Base-by-base conservation (phyloP, 257 asterid genomes). In the Penstemon barbatus region DNA sequence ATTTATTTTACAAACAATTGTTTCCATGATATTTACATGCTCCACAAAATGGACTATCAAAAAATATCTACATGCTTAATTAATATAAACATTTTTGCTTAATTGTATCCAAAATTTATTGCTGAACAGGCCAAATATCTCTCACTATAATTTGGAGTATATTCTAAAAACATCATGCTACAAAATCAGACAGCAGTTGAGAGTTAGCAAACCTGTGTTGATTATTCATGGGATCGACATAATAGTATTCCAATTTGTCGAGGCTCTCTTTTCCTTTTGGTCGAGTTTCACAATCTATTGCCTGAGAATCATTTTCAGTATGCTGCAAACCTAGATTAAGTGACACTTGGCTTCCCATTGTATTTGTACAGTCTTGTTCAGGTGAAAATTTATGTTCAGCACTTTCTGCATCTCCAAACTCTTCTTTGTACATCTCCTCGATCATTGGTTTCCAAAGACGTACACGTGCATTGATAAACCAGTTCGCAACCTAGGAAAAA, bases 381-480 rank as follows among this genome's bases (percentile, higher is more conserved):
- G 84, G 86, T 13, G 91, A 85, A 57, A 75, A 74, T 74, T 75
- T 75, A 1, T 77, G 70, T 10, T 82, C 86, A 10, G 77, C 2
- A 25, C 33, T 77, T 71, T 81, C 95, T 37, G 87, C 71, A 50
- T 80, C 78, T 19, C 84, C 86, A 52, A 89, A 84, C 65, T 89
- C 95, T 25, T 89, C 96, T 82, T 87, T 89, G 84, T 89, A 87
- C 84, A 89, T 89, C 19, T 87, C 95, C 71, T 87, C 96, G 15
- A 89, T 87, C 96, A 89, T 89, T 18, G 96, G 96, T 50, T 89
- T 89, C 96, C 96, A 89, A 3, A 89, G 89, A 5, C 96, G 90
- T 8, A 89, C 96, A 0, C 96, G 82, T 36, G 95, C 96, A 69
- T 89, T 87, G 62, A 89, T 89, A 73, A 89, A 89, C 96, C 96